Conservation (phyloP, 2,329 filamentous ascomycete genomes). For the Aspergillus phoenicis region DNA sequence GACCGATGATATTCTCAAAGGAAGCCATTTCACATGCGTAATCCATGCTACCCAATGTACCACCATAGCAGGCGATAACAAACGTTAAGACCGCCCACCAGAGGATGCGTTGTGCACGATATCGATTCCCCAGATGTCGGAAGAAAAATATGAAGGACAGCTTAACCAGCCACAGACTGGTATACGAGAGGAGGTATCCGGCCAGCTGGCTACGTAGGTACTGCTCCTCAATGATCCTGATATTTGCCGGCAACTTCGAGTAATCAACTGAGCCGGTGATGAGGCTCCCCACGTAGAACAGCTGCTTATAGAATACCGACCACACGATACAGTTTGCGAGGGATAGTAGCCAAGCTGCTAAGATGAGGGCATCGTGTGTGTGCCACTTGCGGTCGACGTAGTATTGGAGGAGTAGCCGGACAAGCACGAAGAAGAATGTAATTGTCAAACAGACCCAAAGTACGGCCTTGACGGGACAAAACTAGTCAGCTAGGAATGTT, state of each 20-base stretch:
- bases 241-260: background rate
- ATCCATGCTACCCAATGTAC: background rate
- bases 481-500: background rate
- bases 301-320: background rate
- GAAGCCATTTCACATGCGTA: slow-evolving; percentile 5
- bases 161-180: slow-evolving; percentile 6
- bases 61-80: background rate
- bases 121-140: slow-evolving; percentile 5
- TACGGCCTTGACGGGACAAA: background rate
- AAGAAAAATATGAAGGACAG: slow-evolving; percentile 13
- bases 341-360: background rate
- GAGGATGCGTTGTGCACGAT: slow-evolving; percentile 5
- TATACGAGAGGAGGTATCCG: slow-evolving; percentile 1
- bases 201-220: slow-evolving; percentile 6
- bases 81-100: slow-evolving; percentile 7
- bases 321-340: background rate
- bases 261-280: background rate
- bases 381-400: background rate
- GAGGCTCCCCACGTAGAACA: background rate
- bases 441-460: background rate
- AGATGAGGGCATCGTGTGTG: background rate
- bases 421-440: background rate
- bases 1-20: background rate
- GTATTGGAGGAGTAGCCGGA: background rate
- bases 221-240: background rate